phyloP scores from a whole-genome alignment of 768 basidiomycete species.

The Lentinula raphanica region DNA sequence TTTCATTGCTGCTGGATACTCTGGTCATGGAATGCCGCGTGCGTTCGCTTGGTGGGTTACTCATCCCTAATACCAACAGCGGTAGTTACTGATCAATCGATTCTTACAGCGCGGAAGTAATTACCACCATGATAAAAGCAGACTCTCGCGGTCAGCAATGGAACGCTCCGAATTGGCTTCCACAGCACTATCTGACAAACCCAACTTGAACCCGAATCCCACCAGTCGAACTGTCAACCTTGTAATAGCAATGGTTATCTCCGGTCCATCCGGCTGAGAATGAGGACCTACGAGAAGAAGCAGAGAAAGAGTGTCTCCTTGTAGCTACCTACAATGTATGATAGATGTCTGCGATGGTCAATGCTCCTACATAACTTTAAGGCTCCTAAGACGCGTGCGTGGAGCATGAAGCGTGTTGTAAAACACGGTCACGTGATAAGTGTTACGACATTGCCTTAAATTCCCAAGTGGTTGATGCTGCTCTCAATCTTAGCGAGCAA shows the following conservation, averaged over 20 bases:
- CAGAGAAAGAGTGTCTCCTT: no score
- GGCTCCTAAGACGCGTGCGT: neutral
- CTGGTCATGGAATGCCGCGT: slow-evolving; percentile 79
- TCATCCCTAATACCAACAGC: neutral
- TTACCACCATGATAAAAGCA: slow-evolving; percentile 53
- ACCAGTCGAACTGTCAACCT: no score
- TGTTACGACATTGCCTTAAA: neutral
- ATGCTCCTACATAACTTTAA: no score
- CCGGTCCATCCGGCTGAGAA: no score
- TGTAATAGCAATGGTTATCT: no score
- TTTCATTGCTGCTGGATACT: slow-evolving; percentile 67
- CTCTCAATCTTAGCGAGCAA: neutral
- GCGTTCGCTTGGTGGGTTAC: slow-evolving; percentile 59
- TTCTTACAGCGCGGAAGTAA: slow-evolving; percentile 49
- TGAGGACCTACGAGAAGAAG: no score
- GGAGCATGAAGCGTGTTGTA: neutral
- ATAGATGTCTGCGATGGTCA: no score
- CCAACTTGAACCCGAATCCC: no score
- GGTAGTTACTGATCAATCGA: neutral
- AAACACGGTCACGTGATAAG: neutral
- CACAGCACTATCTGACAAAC: slow-evolving; percentile 40
- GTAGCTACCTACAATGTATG: no score
- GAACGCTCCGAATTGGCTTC: slow-evolving; percentile 59
- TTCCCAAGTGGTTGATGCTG: neutral
- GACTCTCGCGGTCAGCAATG: slow-evolving; percentile 41